These are phyloP conservation scores for Pilaira anomala DNA, from an alignment of 192 early-diverging fungal genomes.

Conservation along the genomic window DNA sequence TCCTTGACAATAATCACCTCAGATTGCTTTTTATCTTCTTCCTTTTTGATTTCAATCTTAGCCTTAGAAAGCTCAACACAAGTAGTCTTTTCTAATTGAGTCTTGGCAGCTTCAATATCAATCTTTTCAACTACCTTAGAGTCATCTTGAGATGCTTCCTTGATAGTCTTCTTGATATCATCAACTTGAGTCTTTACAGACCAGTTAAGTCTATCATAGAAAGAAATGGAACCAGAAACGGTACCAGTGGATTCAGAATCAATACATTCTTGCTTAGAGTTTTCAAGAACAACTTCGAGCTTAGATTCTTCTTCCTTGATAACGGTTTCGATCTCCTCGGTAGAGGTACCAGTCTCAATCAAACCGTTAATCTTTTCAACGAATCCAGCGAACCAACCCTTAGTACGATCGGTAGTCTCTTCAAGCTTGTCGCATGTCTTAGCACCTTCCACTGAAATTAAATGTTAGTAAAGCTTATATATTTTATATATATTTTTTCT, in stretches of 20 bases:
- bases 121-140: background rate
- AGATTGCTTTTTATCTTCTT: background rate
- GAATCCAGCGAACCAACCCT: constrained; percentile 8
- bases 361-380: background rate
- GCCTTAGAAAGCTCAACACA: background rate
- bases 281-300: background rate
- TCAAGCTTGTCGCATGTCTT: background rate
- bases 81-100: background rate
- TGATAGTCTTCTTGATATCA: constrained; percentile 6
- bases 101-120: background rate
- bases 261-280: background rate
- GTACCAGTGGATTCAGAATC: background rate
- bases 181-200: constrained; percentile 2
- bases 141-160: constrained; percentile 13
- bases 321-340: constrained; percentile 4
- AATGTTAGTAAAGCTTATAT: background rate
- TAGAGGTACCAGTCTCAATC: background rate
- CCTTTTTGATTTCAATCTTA: background rate
- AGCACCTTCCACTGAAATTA: background rate
- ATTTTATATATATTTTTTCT: background rate
- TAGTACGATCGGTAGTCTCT: background rate
- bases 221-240: background rate
- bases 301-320: constrained; percentile 12
- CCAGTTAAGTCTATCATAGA: background rate
- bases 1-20: background rate